Conservation (phyloP, 805 yeast species). For the Cyberlindnera samutprakarnensis region DNA sequence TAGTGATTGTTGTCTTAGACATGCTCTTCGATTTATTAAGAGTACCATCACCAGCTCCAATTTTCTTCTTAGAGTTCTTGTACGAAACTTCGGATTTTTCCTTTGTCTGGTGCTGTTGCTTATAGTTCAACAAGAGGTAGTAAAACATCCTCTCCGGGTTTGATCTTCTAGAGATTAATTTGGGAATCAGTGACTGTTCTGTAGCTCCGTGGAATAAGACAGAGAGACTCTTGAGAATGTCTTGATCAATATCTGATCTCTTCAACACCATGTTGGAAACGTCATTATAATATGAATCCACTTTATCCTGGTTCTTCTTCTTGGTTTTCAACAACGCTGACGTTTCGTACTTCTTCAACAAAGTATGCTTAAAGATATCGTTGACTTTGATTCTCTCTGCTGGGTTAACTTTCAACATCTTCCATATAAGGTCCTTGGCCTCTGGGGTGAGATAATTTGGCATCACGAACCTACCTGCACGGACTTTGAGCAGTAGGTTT, state of each 20-base stretch:
- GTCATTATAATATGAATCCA: constrained; percentile 28
- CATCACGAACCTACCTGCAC: constrained; percentile 79
- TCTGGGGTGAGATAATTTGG: constrained; percentile 73
- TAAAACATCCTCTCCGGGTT: constrained; percentile 79
- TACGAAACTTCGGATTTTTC: constrained; percentile 11
- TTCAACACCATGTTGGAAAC: constrained; percentile 31
- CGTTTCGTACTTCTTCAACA: constrained; percentile 64
- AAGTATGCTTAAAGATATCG: constrained; percentile 74
- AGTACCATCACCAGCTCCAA: constrained; percentile 23
- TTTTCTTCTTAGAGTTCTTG: constrained; percentile 22
- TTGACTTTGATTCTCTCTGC: constrained; percentile 67
- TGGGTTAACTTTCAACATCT: constrained; percentile 82
- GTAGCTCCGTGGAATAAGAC: constrained; percentile 78
- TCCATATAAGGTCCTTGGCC: constrained; percentile 77
- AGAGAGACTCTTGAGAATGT: constrained; percentile 66
- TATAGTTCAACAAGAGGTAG: constrained; percentile 63
- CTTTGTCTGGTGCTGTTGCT: constrained; percentile 48
- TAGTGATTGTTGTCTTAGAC: constrained; percentile 33
- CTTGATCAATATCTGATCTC: constrained; percentile 48
- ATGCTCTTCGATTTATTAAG: constrained; percentile 35
- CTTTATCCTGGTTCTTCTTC: constrained; percentile 22
- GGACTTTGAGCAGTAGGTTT: constrained; percentile 80
- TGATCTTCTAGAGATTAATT: constrained; percentile 46
- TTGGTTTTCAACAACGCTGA: constrained; percentile 26
- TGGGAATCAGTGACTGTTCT: constrained; percentile 41